phyloP scores from a whole-genome alignment of 2,329 filamentous ascomycete genomes.

The Cladosporium sp. region DNA sequence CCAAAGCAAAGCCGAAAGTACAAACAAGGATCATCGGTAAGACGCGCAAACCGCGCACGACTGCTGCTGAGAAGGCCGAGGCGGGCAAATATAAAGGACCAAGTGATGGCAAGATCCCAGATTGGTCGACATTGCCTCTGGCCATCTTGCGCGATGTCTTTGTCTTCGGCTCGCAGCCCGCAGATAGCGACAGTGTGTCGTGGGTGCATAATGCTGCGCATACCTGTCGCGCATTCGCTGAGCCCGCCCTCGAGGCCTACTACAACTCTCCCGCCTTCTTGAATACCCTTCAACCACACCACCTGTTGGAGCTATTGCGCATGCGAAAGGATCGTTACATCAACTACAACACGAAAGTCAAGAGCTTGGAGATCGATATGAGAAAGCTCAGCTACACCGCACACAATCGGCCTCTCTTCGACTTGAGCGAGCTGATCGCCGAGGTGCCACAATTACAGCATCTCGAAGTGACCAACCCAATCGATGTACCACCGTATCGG shows the following conservation, averaged over 20 bases:
- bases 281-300: conserved; percentile 27
- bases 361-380: conserved; percentile 66
- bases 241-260: conserved; percentile 35
- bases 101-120: conserved; percentile 30
- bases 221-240: conserved; percentile 31
- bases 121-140: conserved; percentile 32
- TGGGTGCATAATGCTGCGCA: conserved; percentile 33
- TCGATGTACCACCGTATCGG: conserved; percentile 65
- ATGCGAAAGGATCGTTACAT: conserved; percentile 27
- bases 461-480: conserved; percentile 67
- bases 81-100: conserved; percentile 26
- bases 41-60: conserved; percentile 19
- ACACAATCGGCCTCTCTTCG: conserved; percentile 50
- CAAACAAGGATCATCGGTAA: conserved; percentile 20
- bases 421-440: conserved; percentile 56
- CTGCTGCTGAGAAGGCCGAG: conserved; percentile 13
- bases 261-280: conserved; percentile 30
- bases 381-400: conserved; percentile 53
- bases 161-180: conserved; percentile 28
- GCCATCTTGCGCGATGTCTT: conserved; percentile 33
- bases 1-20: conserved; percentile 16
- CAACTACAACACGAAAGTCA: conserved; percentile 69
- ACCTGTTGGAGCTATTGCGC: conserved; percentile 28
- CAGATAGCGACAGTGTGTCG: conserved; percentile 23
- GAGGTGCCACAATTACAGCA: conserved; percentile 63